Evolutionary conservation across 257 asterid genomes (phyloP), one percentile per base, ranked within the genome.

Genomic region (Mitragyna speciosa): DNA sequence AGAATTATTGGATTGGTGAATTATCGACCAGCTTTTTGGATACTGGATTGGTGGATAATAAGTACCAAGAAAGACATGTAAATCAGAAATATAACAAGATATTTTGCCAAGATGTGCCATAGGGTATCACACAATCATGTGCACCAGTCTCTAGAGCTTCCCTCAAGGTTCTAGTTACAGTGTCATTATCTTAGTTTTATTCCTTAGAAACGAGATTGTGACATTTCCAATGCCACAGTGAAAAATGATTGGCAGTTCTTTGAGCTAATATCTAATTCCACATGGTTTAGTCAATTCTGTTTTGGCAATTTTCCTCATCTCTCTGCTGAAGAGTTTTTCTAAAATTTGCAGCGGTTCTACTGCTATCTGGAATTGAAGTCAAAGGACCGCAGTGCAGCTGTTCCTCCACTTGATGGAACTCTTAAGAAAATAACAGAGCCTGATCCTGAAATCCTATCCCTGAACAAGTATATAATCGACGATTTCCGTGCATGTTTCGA

Each of bases 331-430:
- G 39, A 67, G 12, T 47, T 75, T 28, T 15, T 24, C 9, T 48
- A 6, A 39, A 39, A 76, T 31, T 69, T 79, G 51, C 94, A 95
- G 99, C 96, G 97, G 36, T 96, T 82, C 75, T 96, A 91, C 79
- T 92, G 84, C 43, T 69, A 88, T 81, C 94, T 94, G 80, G 97
- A 96, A 84, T 78, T 94, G 91, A 96, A 86, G 85, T 94, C 98
- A 45, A 94, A 88, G 90, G 92, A 90, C 82, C 90, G 83, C 64
- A 82, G 88, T 88, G 95, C 98, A 77, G 87, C 87, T 82, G 82
- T 94, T 70, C 97, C 99, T 83, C 98, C 94, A 58, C 90, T 94
- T 76, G 97, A 96, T 81, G 97, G 90, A 71, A 90, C 97, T 73
- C 97, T 96, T 63, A 85, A 87, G 85, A 89, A 79, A 85, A 94